Conservation (phyloP, 768 basidiomycete species). For the Suillus clintonianus region DNA sequence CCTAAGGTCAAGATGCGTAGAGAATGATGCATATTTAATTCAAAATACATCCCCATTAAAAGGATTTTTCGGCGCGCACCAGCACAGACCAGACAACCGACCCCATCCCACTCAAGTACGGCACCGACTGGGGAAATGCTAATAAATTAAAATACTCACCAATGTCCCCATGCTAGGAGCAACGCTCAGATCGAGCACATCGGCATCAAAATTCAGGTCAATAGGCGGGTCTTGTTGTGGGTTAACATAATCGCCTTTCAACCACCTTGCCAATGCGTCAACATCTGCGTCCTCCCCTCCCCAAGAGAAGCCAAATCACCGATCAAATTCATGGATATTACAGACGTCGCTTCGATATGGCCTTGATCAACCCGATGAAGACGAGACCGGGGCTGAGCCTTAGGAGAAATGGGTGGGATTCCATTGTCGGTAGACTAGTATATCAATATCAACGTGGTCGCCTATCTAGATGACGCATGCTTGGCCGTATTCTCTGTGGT, state of each 20-base stretch:
- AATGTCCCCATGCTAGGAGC: slow-evolving; percentile 77
- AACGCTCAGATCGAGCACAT: slow-evolving; percentile 80
- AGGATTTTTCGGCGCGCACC: background rate
- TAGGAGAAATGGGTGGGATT: slow-evolving; percentile 88
- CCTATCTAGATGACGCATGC: slow-evolving; percentile 84
- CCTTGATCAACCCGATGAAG: slow-evolving; percentile 91
- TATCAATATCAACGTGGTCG: slow-evolving; percentile 82
- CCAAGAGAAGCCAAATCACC: too few relatives aligned
- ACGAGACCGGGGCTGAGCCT: slow-evolving; percentile 61
- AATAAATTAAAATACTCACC: slow-evolving; percentile 40
- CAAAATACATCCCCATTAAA: background rate
- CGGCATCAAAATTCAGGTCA: slow-evolving; percentile 82
- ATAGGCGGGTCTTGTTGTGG: slow-evolving; percentile 80
- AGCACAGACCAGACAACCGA: background rate
- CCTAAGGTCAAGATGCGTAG: background rate
- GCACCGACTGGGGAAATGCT: too few relatives aligned
- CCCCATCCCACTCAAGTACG: background rate
- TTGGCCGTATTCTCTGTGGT: slow-evolving; percentile 57
- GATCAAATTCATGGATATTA: slow-evolving; percentile 74
- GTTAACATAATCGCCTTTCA: slow-evolving; percentile 46
- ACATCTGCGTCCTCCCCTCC: slow-evolving; percentile 49
- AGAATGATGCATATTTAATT: background rate
- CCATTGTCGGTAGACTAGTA: slow-evolving; percentile 85
- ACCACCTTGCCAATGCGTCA: slow-evolving; percentile 84
- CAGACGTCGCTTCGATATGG: slow-evolving; percentile 79